These are phyloP conservation scores for Phytophthora rubi DNA, from an alignment of 352 stramenopile species.

Conservation along the genomic window DNA sequence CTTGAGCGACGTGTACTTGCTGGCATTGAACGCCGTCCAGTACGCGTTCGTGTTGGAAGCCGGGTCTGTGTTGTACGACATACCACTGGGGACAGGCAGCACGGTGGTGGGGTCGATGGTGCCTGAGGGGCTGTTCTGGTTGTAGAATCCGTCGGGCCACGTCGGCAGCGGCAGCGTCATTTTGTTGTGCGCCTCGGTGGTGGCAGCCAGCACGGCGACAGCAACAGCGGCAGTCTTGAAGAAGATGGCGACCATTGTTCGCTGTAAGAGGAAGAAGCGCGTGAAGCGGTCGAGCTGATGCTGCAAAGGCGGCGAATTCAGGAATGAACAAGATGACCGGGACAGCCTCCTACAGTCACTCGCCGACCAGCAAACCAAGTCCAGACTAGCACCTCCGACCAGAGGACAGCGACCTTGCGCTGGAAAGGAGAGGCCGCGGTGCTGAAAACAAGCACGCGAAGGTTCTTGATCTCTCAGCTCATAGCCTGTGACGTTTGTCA, in stretches of 20 bases:
- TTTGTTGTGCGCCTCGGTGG: constrained; percentile 48
- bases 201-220: constrained; percentile 24
- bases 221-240: constrained; percentile 34
- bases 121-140: constrained; percentile 49
- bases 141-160: constrained; percentile 43
- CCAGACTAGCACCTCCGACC: constrained; percentile 13
- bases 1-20: constrained; percentile 45
- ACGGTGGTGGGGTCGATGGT: constrained; percentile 44
- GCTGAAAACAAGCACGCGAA: neutral
- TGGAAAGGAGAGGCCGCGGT: neutral
- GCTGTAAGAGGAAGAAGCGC: neutral
- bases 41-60: constrained; percentile 40
- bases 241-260: constrained; percentile 39
- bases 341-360: neutral
- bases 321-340: constrained; percentile 30
- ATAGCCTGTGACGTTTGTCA: neutral
- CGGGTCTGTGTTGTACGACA: constrained; percentile 48
- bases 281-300: constrained; percentile 1
- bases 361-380: neutral
- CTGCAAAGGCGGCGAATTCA: constrained; percentile 26
- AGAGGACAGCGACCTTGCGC: constrained; percentile 7
- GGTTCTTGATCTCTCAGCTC: neutral
- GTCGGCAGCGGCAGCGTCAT: constrained; percentile 53
- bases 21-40: constrained; percentile 49
- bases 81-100: constrained; percentile 46